Evolutionary conservation across 306 rosid species (phyloP), one percentile per base, ranked within the genome.

Genomic region (Lotus japonicus): DNA sequence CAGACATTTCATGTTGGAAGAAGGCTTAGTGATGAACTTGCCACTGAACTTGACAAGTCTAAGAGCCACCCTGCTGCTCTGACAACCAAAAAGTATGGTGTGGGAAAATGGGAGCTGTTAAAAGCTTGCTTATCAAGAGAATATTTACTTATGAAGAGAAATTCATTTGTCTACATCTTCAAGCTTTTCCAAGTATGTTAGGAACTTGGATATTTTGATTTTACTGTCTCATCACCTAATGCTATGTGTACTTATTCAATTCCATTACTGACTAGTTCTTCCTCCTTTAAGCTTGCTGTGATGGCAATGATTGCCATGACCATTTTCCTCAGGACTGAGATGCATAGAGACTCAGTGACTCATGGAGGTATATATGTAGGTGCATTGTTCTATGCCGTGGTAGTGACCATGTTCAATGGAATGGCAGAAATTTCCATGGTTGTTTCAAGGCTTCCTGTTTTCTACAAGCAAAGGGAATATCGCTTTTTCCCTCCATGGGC

Each of bases 401-500:
- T 83, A 46, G 80, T 82, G 48, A 36, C 51, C 12, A 61, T 86
- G 91, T 86, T 86, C 78, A 86, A 83, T 53, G 91, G 91, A 48
- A 0, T 81, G 79, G 73, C 88, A 33, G 91, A 86, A 71, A 53
- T 86, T 50, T 80, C 91, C 21, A 75, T 86, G 86, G 77, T 80
- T 0, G 75, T 81, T 62, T 58, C 81, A 39, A 83, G 78, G 46
- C 91, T 86, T 63, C 86, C 88, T 12, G 91, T 86, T 1, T 86
- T 86, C 68, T 86, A 78, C 73, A 86, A 86, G 80, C 91, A 86
- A 67, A 76, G 91, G 70, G 81, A 72, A 43, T 71, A 75, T 13
- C 91, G 66, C 13, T 86, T 86, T 81, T 83, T 80, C 67, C 86
- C 88, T 69, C 63, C 91, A 14, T 86, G 91, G 91, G 77, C 80